Evolutionary conservation across 108 stramenopile species (phyloP).

Genomic region (Bacterosira constricta): DNA sequence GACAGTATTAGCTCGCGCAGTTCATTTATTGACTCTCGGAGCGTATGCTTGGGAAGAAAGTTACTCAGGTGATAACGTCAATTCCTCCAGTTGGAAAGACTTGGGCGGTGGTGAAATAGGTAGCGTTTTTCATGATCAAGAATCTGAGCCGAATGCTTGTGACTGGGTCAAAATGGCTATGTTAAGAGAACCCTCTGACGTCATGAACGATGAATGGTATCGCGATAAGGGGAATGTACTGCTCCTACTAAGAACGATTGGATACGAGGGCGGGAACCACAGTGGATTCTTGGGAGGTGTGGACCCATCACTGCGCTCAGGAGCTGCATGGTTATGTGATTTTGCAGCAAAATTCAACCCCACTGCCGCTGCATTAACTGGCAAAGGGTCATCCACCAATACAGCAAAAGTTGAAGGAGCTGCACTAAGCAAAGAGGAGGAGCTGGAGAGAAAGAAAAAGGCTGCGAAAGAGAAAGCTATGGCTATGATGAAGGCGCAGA

Average conservation of each 20-base stretch:
- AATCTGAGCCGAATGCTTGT: slow-evolving; percentile 49
- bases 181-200: slow-evolving; percentile 50
- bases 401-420: no score
- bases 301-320: slow-evolving; percentile 69
- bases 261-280: slow-evolving; percentile 49
- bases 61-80: neutral
- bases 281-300: slow-evolving; percentile 62
- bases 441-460: slow-evolving; percentile 61
- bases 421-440: slow-evolving; percentile 15
- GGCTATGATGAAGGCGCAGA: slow-evolving; percentile 63
- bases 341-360: slow-evolving; percentile 64
- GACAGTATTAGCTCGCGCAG: slow-evolving; percentile 74
- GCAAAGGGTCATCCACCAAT: slow-evolving; percentile 5
- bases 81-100: slow-evolving; percentile 44
- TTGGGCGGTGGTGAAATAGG: slow-evolving; percentile 66
- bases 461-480: slow-evolving; percentile 74
- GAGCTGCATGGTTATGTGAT: slow-evolving; percentile 81
- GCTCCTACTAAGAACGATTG: slow-evolving; percentile 59
- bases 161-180: slow-evolving; percentile 73
- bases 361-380: slow-evolving; percentile 48
- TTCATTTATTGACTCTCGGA: slow-evolving; percentile 82
- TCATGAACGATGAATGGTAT: slow-evolving; percentile 70
- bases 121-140: slow-evolving; percentile 58
- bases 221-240: slow-evolving; percentile 65
- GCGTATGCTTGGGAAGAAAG: slow-evolving; percentile 75